Base-by-base conservation (phyloP, 768 basidiomycete genomes). In the Suillus clintonianus region DNA sequence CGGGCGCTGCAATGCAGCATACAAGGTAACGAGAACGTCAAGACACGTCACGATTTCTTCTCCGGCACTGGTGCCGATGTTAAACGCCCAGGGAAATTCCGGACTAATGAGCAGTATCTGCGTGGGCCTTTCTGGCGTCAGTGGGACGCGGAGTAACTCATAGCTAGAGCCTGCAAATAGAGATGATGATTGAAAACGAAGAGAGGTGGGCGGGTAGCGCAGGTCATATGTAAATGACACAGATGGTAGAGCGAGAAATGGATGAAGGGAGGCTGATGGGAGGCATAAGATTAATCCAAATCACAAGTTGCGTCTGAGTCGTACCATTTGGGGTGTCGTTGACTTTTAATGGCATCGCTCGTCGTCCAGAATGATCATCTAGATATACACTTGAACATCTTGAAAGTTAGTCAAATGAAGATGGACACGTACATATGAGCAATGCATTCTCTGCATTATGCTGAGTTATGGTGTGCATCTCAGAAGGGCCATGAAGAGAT, bases 41-140 rank as follows among this genome's bases (percentile, higher is more conserved):
- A 64, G 36, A 22, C 64, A 64, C 3, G 54, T 64, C 27, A 64
- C 41, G 30, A 14, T 14, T 14, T 32, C 36, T n/a, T 22, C 27
- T 11, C 13, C 17, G 11, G 36, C 11, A 11, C 30, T 41, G 27
- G 34, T 27, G 43, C 30, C 24, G 10, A 63, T 24, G 15, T 64
- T 37, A 41, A 64, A 64, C 5, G 54, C 42, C 64, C 64, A 64
- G 1, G 64, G 64, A 30, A 63, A 64, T 3, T 63, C 37, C 13
- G 13, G 32, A 54, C 62, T 63, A 15, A 63, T 63, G 9, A 64
- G 11, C 4, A 62, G 43, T 34, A 64, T 57, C 14, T 42, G 45
- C 6, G n/a, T 51, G 2, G 64, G 62, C 9, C n/a, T 10, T 19
- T 48, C 32, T 19, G 36, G 30, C 15, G 43, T 42, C 14, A 64